phyloP scores from a whole-genome alignment of 257 asterid species.

The Fraxinus quadrangulata region DNA sequence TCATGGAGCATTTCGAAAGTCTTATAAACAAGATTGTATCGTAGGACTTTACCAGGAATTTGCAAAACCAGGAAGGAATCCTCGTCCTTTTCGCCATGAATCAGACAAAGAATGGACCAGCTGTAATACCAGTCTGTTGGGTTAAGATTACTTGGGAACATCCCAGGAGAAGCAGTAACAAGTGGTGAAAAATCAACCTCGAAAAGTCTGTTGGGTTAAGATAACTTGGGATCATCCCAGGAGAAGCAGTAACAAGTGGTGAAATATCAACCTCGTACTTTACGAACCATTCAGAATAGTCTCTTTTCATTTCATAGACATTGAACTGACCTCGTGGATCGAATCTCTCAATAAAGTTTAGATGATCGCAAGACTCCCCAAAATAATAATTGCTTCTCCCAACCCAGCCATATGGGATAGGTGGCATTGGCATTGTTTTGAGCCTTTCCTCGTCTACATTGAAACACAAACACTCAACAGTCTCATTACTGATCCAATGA shows the following conservation, averaged over 20 bases:
- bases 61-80: slow-evolving; percentile 31
- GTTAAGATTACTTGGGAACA: not conserved
- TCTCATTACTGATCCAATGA: slow-evolving; percentile 19
- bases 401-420: not conserved
- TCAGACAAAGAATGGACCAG: slow-evolving; percentile 5
- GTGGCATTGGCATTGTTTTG: slow-evolving; percentile 15
- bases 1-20: slow-evolving; percentile 14
- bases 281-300: slow-evolving; percentile 43
- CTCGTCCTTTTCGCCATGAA: slow-evolving; percentile 15
- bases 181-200: slow-evolving; percentile 29
- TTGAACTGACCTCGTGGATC: slow-evolving; percentile 8
- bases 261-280: slow-evolving; percentile 37
- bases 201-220: not conserved
- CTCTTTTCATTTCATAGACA: slow-evolving; percentile 41
- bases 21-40: slow-evolving; percentile 15
- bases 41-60: slow-evolving; percentile 29
- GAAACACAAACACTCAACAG: slow-evolving; percentile 21
- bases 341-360: slow-evolving; percentile 26
- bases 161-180: slow-evolving; percentile 27
- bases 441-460: slow-evolving; percentile 24
- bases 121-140: not conserved
- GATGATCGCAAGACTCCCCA: slow-evolving; percentile 40
- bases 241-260: slow-evolving; percentile 23
- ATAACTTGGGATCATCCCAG: slow-evolving; percentile 9
- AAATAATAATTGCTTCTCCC: slow-evolving; percentile 21